phyloP scores from a whole-genome alignment of 1,284 basidiomycete genomes.

The Phlebopus sp. region DNA sequence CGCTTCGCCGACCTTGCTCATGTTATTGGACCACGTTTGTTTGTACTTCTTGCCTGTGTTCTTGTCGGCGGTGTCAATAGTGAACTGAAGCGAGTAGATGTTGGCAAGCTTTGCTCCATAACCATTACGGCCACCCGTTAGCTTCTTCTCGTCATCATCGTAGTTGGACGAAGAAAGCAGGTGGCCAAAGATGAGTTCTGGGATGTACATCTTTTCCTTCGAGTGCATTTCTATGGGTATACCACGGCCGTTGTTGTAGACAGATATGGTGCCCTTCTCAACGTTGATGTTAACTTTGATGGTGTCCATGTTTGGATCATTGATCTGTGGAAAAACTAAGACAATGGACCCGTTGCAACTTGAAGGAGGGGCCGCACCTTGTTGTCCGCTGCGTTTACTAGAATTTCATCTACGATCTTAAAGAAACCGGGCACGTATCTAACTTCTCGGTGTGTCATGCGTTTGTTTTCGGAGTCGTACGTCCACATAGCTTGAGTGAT shows the following conservation, averaged over 20 bases:
- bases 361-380: conserved; percentile 58
- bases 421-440: conserved; percentile 97
- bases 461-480: conserved; percentile 76
- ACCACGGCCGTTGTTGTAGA: conserved; percentile 95
- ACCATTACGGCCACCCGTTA: conserved; percentile 98
- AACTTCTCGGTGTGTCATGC: conserved; percentile 80
- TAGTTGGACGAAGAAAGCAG: conserved; percentile 97
- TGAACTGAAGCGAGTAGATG: conserved; percentile 97
- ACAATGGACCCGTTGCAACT: not conserved
- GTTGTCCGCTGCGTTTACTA: conserved; percentile 99
- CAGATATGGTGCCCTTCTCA: conserved; percentile 84
- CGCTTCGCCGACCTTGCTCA: conserved; percentile 83
- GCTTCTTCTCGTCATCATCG: conserved; percentile 98
- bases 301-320: conserved; percentile 85
- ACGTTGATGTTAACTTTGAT: conserved; percentile 87
- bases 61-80: conserved; percentile 96
- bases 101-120: conserved; percentile 98
- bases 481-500: conserved; percentile 90
- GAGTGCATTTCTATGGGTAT: conserved; percentile 97
- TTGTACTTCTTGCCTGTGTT: conserved; percentile 88
- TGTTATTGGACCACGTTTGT: conserved; percentile 94
- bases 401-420: conserved; percentile 99
- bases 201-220: conserved; percentile 93
- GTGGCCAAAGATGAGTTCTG: conserved; percentile 97
- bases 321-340: conserved; percentile 58